Percentiles rank a stretch among this genome's conserved stretches.
These are phyloP conservation scores for Cucurbita pepo DNA, from an alignment of 306 rosid genomes.

Conservation along the genomic window DNA sequence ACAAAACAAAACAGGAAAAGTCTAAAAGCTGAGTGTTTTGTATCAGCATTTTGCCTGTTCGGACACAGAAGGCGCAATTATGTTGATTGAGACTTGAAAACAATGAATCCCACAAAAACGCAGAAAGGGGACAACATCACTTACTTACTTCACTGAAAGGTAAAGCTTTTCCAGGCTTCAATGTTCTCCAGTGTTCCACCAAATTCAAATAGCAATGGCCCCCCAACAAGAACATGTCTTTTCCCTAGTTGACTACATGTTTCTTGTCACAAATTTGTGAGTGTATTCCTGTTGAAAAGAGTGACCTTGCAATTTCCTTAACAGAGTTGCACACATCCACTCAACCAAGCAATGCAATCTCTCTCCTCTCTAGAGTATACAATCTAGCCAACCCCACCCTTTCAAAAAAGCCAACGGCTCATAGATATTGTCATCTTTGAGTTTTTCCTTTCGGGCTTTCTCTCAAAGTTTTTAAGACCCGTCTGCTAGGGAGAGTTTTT, in stretches of 20 bases:
- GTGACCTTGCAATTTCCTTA: neutral
- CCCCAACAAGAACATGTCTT: neutral
- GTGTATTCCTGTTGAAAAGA: neutral
- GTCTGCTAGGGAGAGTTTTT: too few relatives aligned
- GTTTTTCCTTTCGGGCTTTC: too few relatives aligned
- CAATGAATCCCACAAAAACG: constrained; percentile 2
- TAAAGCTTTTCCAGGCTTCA: neutral
- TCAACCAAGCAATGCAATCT: neutral
- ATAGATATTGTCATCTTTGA: too few relatives aligned
- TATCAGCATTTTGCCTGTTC: neutral
- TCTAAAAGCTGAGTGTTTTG: neutral
- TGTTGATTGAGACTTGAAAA: neutral
- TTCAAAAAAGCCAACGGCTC: too few relatives aligned
- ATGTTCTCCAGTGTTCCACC: constrained; percentile 3
- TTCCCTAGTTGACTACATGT: neutral
- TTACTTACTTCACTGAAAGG: neutral
- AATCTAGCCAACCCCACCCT: too few relatives aligned
- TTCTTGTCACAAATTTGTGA: constrained; percentile 1
- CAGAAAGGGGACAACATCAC: neutral
- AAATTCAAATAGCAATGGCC: neutral
- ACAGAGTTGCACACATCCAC: neutral
- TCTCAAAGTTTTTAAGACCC: too few relatives aligned
- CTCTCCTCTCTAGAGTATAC: neutral
- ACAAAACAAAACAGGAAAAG: neutral
- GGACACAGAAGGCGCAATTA: neutral